A percentile compares a stretch with the other conserved stretches of the same genome.
Conservation (phyloP, 73 alveolate species). For the Blepharisma stoltei region DNA sequence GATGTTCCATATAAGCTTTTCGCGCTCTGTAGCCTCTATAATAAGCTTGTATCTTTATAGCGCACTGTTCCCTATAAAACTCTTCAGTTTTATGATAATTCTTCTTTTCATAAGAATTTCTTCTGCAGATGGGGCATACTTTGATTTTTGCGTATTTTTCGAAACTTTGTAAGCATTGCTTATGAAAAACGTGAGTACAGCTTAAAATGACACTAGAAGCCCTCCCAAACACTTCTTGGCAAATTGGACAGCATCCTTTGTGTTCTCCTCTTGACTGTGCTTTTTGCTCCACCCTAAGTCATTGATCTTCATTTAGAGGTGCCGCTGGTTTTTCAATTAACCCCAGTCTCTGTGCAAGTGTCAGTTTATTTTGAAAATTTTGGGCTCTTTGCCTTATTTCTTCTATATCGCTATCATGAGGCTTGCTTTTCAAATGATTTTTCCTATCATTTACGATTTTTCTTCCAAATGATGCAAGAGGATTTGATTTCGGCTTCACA, state of each 20-base stretch:
- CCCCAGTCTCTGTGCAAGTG: conserved; percentile 48
- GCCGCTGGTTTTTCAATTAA: conserved; percentile 44
- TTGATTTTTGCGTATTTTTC: conserved; percentile 37
- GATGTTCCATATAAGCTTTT: conserved; percentile 27
- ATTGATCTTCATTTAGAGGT: conserved; percentile 37
- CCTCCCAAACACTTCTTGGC: conserved; percentile 36
- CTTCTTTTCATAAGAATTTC: conserved; percentile 42
- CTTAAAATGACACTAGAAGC: conserved; percentile 30
- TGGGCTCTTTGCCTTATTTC: conserved; percentile 3
- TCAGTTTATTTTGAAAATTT: conserved; percentile 11
- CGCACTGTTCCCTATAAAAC: conserved; percentile 25
- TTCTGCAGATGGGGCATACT: conserved; percentile 51
- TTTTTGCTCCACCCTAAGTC: conserved; percentile 36
- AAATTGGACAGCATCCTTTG: conserved; percentile 45
- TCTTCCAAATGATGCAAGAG: conserved; percentile 8
- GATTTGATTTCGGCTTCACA: background rate
- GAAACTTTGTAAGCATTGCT: conserved; percentile 35
- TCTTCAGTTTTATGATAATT: conserved; percentile 27
- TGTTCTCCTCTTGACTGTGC: conserved; percentile 32
- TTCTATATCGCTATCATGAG: background rate
- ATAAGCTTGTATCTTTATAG: conserved; percentile 33
- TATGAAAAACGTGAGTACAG: conserved; percentile 42
- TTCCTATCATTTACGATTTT: background rate
- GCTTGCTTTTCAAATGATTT: background rate
- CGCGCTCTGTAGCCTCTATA: conserved; percentile 26